Base-by-base conservation (phyloP, 768 basidiomycete genomes). In the Termitomyces sp. region DNA sequence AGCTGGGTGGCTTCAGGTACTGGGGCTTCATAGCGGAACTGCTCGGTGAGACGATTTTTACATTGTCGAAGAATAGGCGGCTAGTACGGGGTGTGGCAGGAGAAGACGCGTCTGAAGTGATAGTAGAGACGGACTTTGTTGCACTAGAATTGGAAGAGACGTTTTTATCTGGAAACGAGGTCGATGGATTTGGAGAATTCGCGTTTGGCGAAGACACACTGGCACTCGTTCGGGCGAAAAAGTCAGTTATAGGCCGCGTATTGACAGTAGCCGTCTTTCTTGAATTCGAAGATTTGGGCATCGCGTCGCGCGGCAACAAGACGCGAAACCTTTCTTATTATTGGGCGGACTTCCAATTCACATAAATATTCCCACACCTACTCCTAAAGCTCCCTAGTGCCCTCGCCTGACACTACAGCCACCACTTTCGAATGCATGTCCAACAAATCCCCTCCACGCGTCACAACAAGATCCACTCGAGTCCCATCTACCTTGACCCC, bases 391-490 rank as follows among this genome's bases (percentile, higher is more conserved):
- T 60, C 31, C 31, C 53, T 32, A 7, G 23, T 18, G 2, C 53
- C 33, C 10, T 69, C 67, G 7, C 80, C 68, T 29, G 84, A 86
- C 36, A 87, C 67, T 35, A 85, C 66, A 12, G 77, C 84, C 7
- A 77, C 72, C 7, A 84, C 83, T 62, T 75, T 77, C 5, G 78
- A 70, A 41, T 68, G 67, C 39, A 72, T 61, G 59, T 76, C 76
- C 46, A 82, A 73, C 53, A 82, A 58, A 40, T 83, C 83, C 10
- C 82, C 83, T 13, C 83, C 82, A 15, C 62, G 59, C 25, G 73
- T 75, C 16, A 76, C 82, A n/a, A 89, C 84, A 53, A 87, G 60
- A 58, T 89, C 88, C 31, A 72, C 71, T 22, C 70, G 61, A 11
- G 64, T 67, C 11, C 63, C 65, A n/a, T 65, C 63, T 5, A 59